Evolutionary conservation across 495 filamentous ascomycete genomes (phyloP), one percentile per base, ranked within the genome.

Genomic region (Cetradonia linearis): DNA sequence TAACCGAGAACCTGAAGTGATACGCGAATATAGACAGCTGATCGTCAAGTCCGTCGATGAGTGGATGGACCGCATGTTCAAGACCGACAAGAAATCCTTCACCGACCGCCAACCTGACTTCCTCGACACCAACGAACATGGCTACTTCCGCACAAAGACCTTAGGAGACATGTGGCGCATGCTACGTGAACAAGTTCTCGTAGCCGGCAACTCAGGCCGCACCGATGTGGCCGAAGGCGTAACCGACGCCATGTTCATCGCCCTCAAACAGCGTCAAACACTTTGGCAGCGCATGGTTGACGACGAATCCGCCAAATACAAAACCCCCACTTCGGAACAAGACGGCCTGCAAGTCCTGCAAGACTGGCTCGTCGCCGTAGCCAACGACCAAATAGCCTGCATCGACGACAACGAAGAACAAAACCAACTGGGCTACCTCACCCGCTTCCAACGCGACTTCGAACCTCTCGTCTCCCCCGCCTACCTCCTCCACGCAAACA

Each of bases 321-420:
- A 82, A 62, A 69, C 71, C 9, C 78, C 80, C 30, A 76, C 74
- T 47, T 71, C 74, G 10, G 77, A 84, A 13, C 85, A 88, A 55
- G 94, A 97, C 62, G 87, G 88, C 6, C 79, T 94, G 54, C 86
- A 88, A 67, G 71, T 83, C 10, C 72, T 95, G 36, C 89, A 95
- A 73, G 91, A 95, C 71, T 97, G 91, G 87, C 82, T 97, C 47
- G 81, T 97, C 27, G 91, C 92, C n/a, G 87, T 94, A 55, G 93
- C 93, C 61, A 99, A 97, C 72, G 93, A 99, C 72, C 93, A 99
- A 70, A 96, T 99, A 65, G 88, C 88, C 57, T 95, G 89, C 72
- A 96, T 96, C 68, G 91, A 96, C 69, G 93, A 96, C 70, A 77
- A 82, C 60, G 84, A 83, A 60, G 85, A 87, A 54, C 82, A 83